Base-by-base conservation (phyloP, 768 basidiomycete species). In the Phylloporus sp. region DNA sequence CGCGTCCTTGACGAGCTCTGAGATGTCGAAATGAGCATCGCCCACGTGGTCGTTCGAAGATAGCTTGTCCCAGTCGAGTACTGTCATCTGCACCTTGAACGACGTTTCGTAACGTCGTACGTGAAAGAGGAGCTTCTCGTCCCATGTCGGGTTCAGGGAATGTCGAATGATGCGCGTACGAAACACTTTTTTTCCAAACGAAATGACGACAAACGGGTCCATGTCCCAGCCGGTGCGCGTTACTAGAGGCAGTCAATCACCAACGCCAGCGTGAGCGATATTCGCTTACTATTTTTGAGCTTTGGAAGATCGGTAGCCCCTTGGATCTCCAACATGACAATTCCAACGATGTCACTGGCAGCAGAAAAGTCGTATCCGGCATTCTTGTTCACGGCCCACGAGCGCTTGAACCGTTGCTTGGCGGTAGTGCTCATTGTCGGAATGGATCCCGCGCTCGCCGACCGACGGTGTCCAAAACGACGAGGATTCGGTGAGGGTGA, bases 41-140 rank as follows among this genome's bases (percentile, higher is more conserved):
- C 93, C 93, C 28, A 99, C 82, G 54, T 86, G 78, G 62, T 97
- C 95, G 60, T 98, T 96, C 6, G 81, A 78, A 26, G 79, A 81
- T 11, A 91, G 75, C 67, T 97, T 97, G 68, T 98, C 95, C 95
- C 95, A 99, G 63, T 99, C 95, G 40, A 93, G 81, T 3, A 99
- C 81, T 0, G 82, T 79, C 41, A 96, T 80, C 54, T 90, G 81
- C 8, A 92, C 73, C 44, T 82, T 78, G 72, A 82, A 96, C 9
- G 77, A 61, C 9, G 79, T 81, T 64, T 97, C 94, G 60, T 90
- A 92, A 10, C 84, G 73, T 22, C 91, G 79, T 13, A 98, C 94
- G 62, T 96, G 94, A 74, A 97, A 98, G 10, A 96, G 76, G 4
- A 98, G 71, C 64, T 95, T 94, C 69, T 97, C 93, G 51, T 97